Evolutionary conservation across 768 basidiomycete species (phyloP).

Genomic region (Lenzites betulinus): DNA sequence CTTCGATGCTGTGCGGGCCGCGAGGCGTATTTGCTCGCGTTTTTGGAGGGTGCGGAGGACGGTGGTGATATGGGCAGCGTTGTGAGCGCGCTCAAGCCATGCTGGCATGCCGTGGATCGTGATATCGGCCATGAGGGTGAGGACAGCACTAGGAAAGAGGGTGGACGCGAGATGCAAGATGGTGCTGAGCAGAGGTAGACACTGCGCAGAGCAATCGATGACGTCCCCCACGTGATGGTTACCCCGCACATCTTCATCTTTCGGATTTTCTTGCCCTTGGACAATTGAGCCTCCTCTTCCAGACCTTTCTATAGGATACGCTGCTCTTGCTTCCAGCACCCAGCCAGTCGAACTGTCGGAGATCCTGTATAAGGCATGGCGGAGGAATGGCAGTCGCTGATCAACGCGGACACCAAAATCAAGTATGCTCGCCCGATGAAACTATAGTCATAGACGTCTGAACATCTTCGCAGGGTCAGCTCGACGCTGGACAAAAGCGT

Average conservation of each 20-base stretch:
- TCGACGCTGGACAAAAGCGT: conserved; percentile 75
- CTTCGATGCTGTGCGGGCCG: conserved; percentile 32
- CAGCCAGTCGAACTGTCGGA: not conserved
- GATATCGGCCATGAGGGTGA: conserved; percentile 3
- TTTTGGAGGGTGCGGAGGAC: conserved; percentile 40
- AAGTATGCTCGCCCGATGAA: conserved; percentile 41
- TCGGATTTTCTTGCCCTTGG: too few species aligned
- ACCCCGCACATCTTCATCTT: not conserved
- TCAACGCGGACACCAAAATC: conserved; percentile 47
- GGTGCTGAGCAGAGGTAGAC: not conserved
- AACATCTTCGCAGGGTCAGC: conserved; percentile 59
- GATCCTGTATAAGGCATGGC: not conserved
- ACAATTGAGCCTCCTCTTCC: too few species aligned
- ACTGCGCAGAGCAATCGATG: not conserved
- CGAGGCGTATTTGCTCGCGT: conserved; percentile 41
- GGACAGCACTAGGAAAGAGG: not conserved
- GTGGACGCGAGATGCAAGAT: not conserved
- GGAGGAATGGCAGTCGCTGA: conserved; percentile 36
- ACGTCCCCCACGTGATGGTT: not conserved
- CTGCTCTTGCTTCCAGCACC: too few species aligned
- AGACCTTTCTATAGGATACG: too few species aligned
- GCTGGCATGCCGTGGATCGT: conserved; percentile 10
- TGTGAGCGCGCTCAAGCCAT: conserved; percentile 33
- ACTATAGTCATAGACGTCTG: not conserved
- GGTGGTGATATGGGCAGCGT: conserved; percentile 27